A percentile compares a stretch with the other conserved stretches of the same genome.
These are phyloP conservation scores for Triangularia setosa DNA, from an alignment of 2,329 filamentous ascomycete species.

Conservation along the genomic window DNA sequence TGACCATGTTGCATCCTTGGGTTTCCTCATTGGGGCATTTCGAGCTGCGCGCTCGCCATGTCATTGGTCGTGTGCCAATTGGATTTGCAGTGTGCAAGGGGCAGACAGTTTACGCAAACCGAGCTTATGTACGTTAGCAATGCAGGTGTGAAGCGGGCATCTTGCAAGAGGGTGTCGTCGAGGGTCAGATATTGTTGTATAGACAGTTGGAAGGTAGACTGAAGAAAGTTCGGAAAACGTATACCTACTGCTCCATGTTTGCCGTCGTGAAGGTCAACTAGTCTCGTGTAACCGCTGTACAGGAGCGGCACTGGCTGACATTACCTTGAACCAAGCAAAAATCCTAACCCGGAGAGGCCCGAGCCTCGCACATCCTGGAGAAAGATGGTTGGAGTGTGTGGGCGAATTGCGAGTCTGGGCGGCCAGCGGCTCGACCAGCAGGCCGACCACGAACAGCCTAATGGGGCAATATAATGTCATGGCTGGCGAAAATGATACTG, in stretches of 20 bases:
- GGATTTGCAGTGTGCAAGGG: constrained; percentile 19
- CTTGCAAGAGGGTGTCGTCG: neutral
- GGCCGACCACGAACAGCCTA: constrained; percentile 16
- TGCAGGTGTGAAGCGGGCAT: neutral
- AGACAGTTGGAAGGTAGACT: neutral
- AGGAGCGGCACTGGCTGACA: neutral
- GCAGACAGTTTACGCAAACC: neutral
- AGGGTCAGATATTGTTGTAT: neutral
- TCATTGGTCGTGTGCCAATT: constrained; percentile 24
- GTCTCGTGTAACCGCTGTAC: neutral
- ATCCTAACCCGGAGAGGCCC: constrained; percentile 1
- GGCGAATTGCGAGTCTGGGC: neutral
- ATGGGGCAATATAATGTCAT: constrained; percentile 7
- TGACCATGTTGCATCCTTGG: neutral
- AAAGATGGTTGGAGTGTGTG: neutral
- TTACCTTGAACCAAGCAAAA: neutral
- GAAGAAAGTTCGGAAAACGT: neutral
- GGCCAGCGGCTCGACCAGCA: neutral
- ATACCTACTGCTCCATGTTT: neutral
- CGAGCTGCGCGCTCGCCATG: constrained; percentile 3
- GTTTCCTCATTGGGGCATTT: constrained; percentile 20
- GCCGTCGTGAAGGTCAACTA: neutral
- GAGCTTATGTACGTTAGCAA: constrained; percentile 1
- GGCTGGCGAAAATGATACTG: constrained; percentile 1
- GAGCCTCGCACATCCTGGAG: neutral